Evolutionary conservation across 2,329 filamentous ascomycete species (phyloP).

Genomic region (Orbilia brochopaga): DNA sequence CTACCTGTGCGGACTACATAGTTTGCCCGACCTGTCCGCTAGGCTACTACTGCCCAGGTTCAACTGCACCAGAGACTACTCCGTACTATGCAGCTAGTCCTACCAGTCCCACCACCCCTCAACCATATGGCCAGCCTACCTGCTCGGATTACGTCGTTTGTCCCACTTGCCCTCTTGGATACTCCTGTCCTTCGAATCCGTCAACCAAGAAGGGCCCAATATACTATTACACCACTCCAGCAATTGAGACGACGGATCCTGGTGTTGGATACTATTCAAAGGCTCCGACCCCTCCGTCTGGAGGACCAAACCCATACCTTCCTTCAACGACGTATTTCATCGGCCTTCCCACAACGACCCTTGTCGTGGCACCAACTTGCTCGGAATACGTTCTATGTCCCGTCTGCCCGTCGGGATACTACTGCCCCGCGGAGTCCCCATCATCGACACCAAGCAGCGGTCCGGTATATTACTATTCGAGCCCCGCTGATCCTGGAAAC

Average conservation of each 20-base stretch:
- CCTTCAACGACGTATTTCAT: conserved; percentile 44
- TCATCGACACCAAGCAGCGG: conserved; percentile 3
- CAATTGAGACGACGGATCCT: not conserved
- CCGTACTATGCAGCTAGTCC: not conserved
- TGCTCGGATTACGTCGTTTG: not conserved
- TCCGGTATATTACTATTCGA: conserved; percentile 16
- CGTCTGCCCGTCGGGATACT: conserved; percentile 29
- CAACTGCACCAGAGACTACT: not conserved
- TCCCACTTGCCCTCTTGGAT: not conserved
- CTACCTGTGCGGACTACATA: conserved; percentile 38
- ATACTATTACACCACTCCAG: conserved; percentile 15
- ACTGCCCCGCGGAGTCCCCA: conserved; percentile 22
- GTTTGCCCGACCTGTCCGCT: conserved; percentile 28
- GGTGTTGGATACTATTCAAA: not conserved
- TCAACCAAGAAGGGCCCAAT: not conserved
- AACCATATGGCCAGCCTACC: not conserved
- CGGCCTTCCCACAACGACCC: conserved; percentile 27
- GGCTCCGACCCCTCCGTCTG: not conserved
- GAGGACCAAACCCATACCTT: conserved; percentile 5
- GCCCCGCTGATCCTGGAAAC: not conserved
- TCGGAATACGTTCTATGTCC: conserved; percentile 46
- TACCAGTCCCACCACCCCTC: not conserved
- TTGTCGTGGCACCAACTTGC: conserved; percentile 37
- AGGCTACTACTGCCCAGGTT: conserved; percentile 25
- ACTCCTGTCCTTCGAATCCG: not conserved